phyloP scores from a whole-genome alignment of 345 rosid species.

The Ceriops decandra region DNA sequence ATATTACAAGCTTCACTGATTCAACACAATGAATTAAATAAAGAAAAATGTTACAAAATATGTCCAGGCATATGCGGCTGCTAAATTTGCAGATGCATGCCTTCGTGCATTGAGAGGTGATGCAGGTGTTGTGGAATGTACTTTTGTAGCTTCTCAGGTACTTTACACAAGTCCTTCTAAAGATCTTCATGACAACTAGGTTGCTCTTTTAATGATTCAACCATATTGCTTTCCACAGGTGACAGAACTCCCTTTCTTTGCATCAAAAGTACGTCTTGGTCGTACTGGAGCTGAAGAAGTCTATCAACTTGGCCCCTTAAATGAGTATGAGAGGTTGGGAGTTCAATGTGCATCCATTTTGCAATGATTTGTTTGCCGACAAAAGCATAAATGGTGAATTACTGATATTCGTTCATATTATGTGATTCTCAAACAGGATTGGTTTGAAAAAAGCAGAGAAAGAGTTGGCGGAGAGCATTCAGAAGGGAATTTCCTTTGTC shows the following conservation, averaged over 20 bases:
- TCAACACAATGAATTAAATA: neutral
- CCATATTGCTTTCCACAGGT: conserved; percentile 39
- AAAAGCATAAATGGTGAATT: neutral
- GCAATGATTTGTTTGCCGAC: neutral
- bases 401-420: too few species aligned
- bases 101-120: conserved; percentile 87
- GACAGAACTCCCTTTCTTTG: conserved; percentile 92
- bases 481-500: conserved; percentile 68
- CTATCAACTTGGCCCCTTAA: conserved; percentile 30
- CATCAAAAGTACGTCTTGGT: conserved; percentile 43
- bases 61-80: conserved; percentile 92
- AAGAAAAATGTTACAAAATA: neutral
- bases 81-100: conserved; percentile 91
- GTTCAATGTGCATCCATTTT: neutral
- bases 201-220: too few species aligned
- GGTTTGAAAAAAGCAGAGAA: conserved; percentile 85
- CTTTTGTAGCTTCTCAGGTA: conserved; percentile 83
- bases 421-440: conserved; percentile 26
- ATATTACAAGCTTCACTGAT: neutral
- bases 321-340: conserved; percentile 30
- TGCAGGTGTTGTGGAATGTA: conserved; percentile 65
- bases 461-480: conserved; percentile 73
- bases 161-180: conserved; percentile 1
- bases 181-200: neutral
- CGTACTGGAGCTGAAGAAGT: conserved; percentile 29